Evolutionary conservation across 1,284 basidiomycete species (phyloP).

Genomic region (Porodaedalea pini): DNA sequence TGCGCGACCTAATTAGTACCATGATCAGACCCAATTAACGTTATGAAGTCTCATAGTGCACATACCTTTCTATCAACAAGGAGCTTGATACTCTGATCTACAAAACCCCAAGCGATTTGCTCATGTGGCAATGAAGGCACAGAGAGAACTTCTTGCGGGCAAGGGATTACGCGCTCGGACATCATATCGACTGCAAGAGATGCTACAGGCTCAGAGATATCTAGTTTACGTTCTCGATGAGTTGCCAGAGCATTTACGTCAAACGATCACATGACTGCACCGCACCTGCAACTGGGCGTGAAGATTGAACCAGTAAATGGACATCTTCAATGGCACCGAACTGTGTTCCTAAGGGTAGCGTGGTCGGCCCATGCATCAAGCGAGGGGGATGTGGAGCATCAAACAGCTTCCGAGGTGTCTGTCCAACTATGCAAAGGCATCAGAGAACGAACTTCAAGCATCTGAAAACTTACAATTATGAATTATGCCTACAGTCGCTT

Average conservation of each 20-base stretch:
- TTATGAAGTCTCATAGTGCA: constrained; percentile 19
- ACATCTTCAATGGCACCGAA: constrained; percentile 82
- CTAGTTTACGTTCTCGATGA: constrained; percentile 35
- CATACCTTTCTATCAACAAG: constrained; percentile 59
- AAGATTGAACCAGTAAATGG: constrained; percentile 56
- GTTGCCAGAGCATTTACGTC: not conserved
- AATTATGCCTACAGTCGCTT: constrained; percentile 92
- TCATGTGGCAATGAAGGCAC: constrained; percentile 64
- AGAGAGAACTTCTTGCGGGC: constrained; percentile 54
- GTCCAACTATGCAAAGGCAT: constrained; percentile 59
- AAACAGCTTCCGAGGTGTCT: constrained; percentile 90
- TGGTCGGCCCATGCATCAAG: constrained; percentile 63
- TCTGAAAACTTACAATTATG: constrained; percentile 71
- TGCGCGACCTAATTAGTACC: constrained; percentile 55
- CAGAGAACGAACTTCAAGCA: constrained; percentile 17
- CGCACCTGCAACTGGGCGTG: constrained; percentile 57
- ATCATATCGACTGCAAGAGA: constrained; percentile 55
- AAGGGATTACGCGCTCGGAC: constrained; percentile 62
- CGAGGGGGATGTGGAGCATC: constrained; percentile 75
- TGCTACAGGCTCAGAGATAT: constrained; percentile 49
- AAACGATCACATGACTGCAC: constrained; percentile 1
- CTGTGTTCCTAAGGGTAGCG: constrained; percentile 63
- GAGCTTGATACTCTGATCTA: constrained; percentile 51
- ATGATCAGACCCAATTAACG: constrained; percentile 7
- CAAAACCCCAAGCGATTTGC: constrained; percentile 63